phyloP scores from a whole-genome alignment of 805 yeast genomes.

The Saccharomyces eubayanus region DNA sequence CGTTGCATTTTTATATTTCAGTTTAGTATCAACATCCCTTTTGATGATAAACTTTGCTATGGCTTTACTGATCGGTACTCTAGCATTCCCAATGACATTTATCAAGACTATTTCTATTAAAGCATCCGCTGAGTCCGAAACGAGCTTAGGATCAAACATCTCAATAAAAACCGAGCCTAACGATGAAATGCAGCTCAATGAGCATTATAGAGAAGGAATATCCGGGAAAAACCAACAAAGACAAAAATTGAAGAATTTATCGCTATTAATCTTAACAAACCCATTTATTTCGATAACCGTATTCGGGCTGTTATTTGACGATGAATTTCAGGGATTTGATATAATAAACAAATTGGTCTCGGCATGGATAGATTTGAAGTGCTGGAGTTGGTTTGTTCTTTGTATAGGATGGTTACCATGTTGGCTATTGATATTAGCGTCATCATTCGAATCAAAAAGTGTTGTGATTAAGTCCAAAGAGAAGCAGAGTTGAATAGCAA shows the following conservation, averaged over 20 bases:
- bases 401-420: conserved; percentile 74
- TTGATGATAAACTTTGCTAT: conserved; percentile 79
- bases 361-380: conserved; percentile 61
- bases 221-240: background rate
- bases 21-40: conserved; percentile 63
- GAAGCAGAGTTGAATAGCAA: background rate
- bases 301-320: conserved; percentile 27
- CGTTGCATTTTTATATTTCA: conserved; percentile 48
- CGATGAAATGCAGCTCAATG: conserved; percentile 3
- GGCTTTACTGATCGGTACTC: conserved; percentile 60
- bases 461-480: background rate
- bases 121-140: background rate
- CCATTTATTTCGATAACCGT: conserved; percentile 40
- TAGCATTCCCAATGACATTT: conserved; percentile 69
- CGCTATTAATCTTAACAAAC: conserved; percentile 39
- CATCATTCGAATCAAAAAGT: conserved; percentile 8
- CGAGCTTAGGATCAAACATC: background rate
- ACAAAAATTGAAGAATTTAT: conserved; percentile 19
- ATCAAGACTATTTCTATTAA: conserved; percentile 24
- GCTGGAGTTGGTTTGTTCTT: conserved; percentile 80
- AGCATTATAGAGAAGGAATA: background rate
- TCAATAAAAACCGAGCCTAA: background rate
- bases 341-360: conserved; percentile 46
- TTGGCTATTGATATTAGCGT: conserved; percentile 48
- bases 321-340: conserved; percentile 30